phyloP scores from a whole-genome alignment of 2,329 filamentous ascomycete species.

The Trichoderma arundinaceum region DNA sequence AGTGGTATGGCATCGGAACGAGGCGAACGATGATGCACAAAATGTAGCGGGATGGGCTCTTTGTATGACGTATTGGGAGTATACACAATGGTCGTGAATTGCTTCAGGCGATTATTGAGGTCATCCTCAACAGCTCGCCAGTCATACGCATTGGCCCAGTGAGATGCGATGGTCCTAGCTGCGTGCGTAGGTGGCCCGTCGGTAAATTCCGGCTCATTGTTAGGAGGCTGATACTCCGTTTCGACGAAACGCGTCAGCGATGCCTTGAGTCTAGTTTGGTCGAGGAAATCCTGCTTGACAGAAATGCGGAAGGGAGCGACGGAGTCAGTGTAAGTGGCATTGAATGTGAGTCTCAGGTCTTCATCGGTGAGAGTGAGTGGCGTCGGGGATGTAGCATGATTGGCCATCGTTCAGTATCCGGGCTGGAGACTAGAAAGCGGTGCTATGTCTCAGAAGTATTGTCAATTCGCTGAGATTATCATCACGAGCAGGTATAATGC shows the following conservation, averaged over 20 bases:
- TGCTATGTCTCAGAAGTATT: no score
- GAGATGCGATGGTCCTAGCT: background rate
- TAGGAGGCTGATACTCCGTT: background rate
- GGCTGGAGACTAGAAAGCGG: background rate
- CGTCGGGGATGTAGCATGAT: background rate
- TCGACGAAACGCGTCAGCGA: slow-evolving; percentile 1
- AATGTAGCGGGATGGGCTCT: background rate
- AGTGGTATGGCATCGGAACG: slow-evolving; percentile 58
- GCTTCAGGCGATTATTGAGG: background rate
- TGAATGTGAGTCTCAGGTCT: slow-evolving; percentile 3
- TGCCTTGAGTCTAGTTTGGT: slow-evolving; percentile 7
- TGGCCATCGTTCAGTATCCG: background rate
- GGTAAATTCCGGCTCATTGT: background rate
- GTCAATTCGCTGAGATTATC: no score
- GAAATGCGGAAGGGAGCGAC: background rate
- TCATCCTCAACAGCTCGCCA: slow-evolving; percentile 5
- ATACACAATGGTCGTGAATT: background rate
- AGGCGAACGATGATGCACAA: background rate
- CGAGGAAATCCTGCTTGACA: background rate
- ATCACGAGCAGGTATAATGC: background rate
- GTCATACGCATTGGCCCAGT: background rate
- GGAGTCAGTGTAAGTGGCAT: background rate
- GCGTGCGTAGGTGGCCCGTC: background rate
- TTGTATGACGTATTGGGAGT: background rate
- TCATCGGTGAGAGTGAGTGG: background rate